Evolutionary conservation across 345 rosid species (phyloP), one percentile per base, ranked within the genome.

Genomic region (Trapa incisa): DNA sequence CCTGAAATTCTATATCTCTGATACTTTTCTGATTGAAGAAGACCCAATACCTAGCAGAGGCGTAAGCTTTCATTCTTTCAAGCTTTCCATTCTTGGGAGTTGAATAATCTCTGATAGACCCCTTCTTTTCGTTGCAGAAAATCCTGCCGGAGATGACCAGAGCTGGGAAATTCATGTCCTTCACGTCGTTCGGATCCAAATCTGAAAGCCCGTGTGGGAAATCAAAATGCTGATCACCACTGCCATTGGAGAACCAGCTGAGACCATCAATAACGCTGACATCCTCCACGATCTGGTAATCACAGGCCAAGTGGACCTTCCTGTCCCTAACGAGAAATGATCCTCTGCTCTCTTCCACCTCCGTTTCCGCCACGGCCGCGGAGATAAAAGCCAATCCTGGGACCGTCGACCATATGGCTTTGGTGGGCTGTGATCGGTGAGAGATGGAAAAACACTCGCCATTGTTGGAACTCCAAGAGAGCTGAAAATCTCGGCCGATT

Each of bases 331-430:
- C 42, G 47, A 68, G 72, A 58, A 85, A 87, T 1, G 89, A 87
- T 66, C 93, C 93, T 57, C 93, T 80, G 77, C 89, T 85, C 73
- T 87, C 93, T 68, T 87, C 81, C 50, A 87, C 84, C 78, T 83
- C 83, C 8, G 89, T 83, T 39, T 81, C 84, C 2, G 76, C 82
- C 78, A 74, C 3, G 29, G 88, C 89, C 3, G 89, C 87, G 11
- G 86, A 85, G 69, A 87, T 80, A 65, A 87, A 87, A 56, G 86
- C 79, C 37, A 67, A 76, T 16, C 93, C 86, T 0, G 87, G 84
- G 52, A 80, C 48, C 69, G 84, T 80, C n/a, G 87, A 81, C 92
- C 92, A 87, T 5, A 87, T 22, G 62, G 73, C n/a, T 54, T 54
- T 83, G 22, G 75, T n/a, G 29, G 86, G 89, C 9, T 79, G 60